A percentile compares a stretch with the other conserved stretches of the same genome.
Conservation (phyloP, 2,329 filamentous ascomycete species). For the Huntiella bhutanensis region DNA sequence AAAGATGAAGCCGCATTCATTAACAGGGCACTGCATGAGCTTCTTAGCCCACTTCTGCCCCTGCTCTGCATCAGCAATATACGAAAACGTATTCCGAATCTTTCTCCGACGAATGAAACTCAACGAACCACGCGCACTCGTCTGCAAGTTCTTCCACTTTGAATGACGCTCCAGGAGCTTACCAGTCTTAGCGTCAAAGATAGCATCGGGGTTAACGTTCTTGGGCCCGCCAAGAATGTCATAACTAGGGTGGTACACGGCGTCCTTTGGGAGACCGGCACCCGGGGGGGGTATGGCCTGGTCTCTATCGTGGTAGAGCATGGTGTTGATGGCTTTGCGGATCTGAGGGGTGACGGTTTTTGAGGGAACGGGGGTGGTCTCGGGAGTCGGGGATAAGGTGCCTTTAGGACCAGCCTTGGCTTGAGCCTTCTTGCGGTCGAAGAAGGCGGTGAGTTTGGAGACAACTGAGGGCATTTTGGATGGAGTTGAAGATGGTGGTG, state of each 20-base stretch:
- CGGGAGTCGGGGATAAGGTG: too few species aligned
- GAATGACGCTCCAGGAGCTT: constrained; percentile 1
- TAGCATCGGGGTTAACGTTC: background rate
- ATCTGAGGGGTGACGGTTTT: background rate
- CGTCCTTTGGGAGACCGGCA: background rate
- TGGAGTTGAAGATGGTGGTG: too few species aligned
- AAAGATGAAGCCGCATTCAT: constrained; percentile 5
- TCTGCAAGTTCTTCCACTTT: constrained; percentile 1
- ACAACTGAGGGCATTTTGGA: too few species aligned
- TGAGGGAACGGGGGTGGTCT: too few species aligned
- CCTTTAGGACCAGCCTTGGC: too few species aligned
- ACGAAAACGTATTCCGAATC: too few species aligned
- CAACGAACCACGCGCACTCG: too few species aligned
- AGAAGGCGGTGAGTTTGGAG: too few species aligned
- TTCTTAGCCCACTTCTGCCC: background rate
- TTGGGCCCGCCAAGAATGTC: constrained; percentile 2
- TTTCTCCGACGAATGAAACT: too few species aligned
- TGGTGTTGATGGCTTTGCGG: background rate
- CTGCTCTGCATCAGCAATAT: background rate
- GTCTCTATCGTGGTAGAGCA: background rate
- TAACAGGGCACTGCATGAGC: constrained; percentile 6
- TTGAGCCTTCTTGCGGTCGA: too few species aligned
- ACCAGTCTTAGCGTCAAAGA: constrained; percentile 4
- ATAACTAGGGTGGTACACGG: constrained; percentile 2
- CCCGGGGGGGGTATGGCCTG: background rate